phyloP scores from a whole-genome alignment of 1,284 basidiomycete species.

The Agaricales sp. region DNA sequence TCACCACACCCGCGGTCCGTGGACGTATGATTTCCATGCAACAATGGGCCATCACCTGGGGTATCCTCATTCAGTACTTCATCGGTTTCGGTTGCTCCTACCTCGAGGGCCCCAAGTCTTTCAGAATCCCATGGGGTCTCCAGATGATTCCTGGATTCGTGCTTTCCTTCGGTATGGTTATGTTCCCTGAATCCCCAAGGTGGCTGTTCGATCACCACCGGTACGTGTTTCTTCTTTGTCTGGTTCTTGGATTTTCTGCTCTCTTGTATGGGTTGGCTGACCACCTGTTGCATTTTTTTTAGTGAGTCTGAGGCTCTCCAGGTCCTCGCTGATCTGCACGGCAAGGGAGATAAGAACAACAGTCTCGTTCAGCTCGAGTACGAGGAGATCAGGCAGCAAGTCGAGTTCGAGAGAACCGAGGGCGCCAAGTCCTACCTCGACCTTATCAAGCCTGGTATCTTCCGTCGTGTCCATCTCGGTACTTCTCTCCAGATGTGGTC shows the following conservation, averaged over 20 bases:
- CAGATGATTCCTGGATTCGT: constrained; percentile 70
- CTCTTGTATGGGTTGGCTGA: constrained; percentile 1
- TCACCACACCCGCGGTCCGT: constrained; percentile 58
- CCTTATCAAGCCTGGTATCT: constrained; percentile 47
- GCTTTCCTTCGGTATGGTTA: constrained; percentile 56
- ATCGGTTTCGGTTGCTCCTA: constrained; percentile 68
- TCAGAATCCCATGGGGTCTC: constrained; percentile 73
- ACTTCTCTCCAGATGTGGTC: constrained; percentile 56
- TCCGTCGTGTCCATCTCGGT: constrained; percentile 50
- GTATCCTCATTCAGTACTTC: constrained; percentile 67
- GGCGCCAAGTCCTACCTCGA: constrained; percentile 66
- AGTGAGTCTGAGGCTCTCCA: constrained; percentile 64
- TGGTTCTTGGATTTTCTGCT: background rate
- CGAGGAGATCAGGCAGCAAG: constrained; percentile 68
- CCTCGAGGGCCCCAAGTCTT: constrained; percentile 57
- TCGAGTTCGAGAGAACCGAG: constrained; percentile 52
- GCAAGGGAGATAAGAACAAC: constrained; percentile 50
- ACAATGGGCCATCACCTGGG: constrained; percentile 74
- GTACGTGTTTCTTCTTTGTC: constrained; percentile 24
- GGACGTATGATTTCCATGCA: constrained; percentile 69
- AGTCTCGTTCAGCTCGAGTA: constrained; percentile 71
- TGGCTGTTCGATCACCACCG: constrained; percentile 56
- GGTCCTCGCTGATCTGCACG: constrained; percentile 74
- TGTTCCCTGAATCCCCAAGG: constrained; percentile 59
- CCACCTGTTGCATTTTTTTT: constrained; percentile 7